Base-by-base conservation (phyloP, 2,329 filamentous ascomycete species). In the Fusarium temperatum region DNA sequence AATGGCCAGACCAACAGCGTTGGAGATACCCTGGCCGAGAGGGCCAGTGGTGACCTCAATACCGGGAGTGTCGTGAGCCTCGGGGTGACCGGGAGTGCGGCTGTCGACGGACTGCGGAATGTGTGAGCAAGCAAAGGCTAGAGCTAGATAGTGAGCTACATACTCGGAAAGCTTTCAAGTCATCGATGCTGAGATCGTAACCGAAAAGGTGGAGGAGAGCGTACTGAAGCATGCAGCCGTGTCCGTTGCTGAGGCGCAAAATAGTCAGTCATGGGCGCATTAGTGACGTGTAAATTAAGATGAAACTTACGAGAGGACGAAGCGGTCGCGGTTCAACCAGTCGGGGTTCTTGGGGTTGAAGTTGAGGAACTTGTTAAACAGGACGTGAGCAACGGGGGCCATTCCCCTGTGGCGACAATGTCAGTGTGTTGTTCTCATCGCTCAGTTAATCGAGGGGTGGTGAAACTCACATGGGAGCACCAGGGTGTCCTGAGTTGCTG, bases 191-290 rank as follows among this genome's bases (percentile, higher is more conserved):
- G 78, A 99, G 80, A 74, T 87, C 90, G 84, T 97, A 99, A 84
- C 96, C 96, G 86, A 95, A 98, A 65, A 99, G 89, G 89, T 99
- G 96, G 81, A 99, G 93, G 78, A 99, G 90, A 81, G 96, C 93
- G 92, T 99, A 99, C 85, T 98, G 96, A 71, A 99, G 94, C 95
- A 99, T 98, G 91, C 96, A 99, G 80, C 93, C 96, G 87, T 99
- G 96, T 79, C 96, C 96, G 89, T 99, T 99, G 72, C 95, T 98
- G 80, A 58, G 56, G 59, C 22, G 55, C 59, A 30, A 51, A 63
- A 30, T 18, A 30, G 74, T 78, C 66, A 78, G 63, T 68, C 60
- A 42, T 63, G 36, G 35, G 22, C 36, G 42, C n/a, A 63, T 47
- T 36, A 28, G 47, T 39, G 50, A 28, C 42, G 32, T 47, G 41